Base-by-base conservation (phyloP, 139 green algal genomes). In the Tetradesmus obliquus region DNA sequence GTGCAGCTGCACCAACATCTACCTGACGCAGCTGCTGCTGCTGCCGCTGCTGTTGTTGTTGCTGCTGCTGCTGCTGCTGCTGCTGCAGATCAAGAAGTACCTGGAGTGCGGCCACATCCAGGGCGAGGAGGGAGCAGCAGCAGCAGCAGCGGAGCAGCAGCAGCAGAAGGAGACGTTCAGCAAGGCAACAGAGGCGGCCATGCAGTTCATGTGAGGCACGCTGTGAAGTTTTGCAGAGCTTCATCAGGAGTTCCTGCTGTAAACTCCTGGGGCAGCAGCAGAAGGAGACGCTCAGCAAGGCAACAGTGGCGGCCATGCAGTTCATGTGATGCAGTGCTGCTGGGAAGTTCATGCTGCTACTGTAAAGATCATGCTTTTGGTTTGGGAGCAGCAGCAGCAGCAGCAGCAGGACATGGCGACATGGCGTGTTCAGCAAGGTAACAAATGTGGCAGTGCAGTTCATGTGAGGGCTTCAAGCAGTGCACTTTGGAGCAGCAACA, bases 1-100 rank as follows among this genome's bases (percentile, higher is more conserved):
- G 19, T 86, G 81, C 81, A 17, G 53, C 81, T 19, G 22, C 74
- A 82, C 15, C 74, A 9, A 32, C 15, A 12, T 12, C 12, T 13
- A 32, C n/a, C 9, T 32, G 51, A n/a, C 17, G 1, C 6, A 57
- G 10, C 8, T 71, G 55, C 45, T 69, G 51, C 82, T 87, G 82
- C 17, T 71, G 15, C 51, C 71, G 54, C 54, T 88, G 55, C 9
- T 32, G 17, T 3, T 71, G 5, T 19, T 71, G 66, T 51, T 90
- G 86, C 66, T 90, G 66, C 4, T 90, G 66, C 66, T 90, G 86
- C 66, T 90, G 66, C 4, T 90, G 60, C 15, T 89, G 62, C 45
- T 32, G 4, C 22, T 7, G 6, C 86, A 90, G 86, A 84, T 93
- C 54, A 81, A 93, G 79, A 71, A 88, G 57, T 93, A 90, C 55